Evolutionary conservation across 2,329 filamentous ascomycete genomes (phyloP).

Genomic region (Remersonia thermophila): DNA sequence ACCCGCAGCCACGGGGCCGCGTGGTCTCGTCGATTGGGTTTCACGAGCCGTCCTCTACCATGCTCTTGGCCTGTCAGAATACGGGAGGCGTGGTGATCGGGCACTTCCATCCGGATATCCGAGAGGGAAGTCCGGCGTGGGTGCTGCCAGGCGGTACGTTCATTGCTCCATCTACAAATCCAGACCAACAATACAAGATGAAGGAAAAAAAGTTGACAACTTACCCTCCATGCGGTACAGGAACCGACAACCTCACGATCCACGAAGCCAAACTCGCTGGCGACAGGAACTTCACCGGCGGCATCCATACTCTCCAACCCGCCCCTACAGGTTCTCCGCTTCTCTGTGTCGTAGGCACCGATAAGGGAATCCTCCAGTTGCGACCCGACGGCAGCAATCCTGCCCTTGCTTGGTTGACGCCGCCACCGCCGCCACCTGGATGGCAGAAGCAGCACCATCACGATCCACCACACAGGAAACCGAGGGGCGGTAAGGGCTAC

Average conservation of each 20-base stretch:
- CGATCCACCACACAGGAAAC: too few relatives aligned
- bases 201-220: too few relatives aligned
- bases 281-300: too few relatives aligned
- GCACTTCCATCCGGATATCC: conserved; percentile 5
- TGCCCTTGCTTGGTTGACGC: conserved; percentile 24
- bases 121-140: too few relatives aligned
- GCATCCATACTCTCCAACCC: too few relatives aligned
- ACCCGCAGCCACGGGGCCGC: conserved; percentile 1
- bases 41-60: conserved; percentile 27
- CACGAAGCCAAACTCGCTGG: conserved; percentile 30
- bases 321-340: conserved; percentile 29
- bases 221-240: too few relatives aligned
- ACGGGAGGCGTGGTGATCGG: not conserved
- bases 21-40: conserved; percentile 37
- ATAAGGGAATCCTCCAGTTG: conserved; percentile 32
- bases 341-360: conserved; percentile 37
- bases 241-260: conserved; percentile 18
- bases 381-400: conserved; percentile 14
- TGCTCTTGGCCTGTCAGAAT: conserved; percentile 1
- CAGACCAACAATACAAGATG: too few relatives aligned
- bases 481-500: too few relatives aligned
- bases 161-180: too few relatives aligned
- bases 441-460: too few relatives aligned
- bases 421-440: not conserved
- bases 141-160: too few relatives aligned